Base-by-base conservation (phyloP, 2,329 filamentous ascomycete genomes). In the Malbranchea cinnamomea region DNA sequence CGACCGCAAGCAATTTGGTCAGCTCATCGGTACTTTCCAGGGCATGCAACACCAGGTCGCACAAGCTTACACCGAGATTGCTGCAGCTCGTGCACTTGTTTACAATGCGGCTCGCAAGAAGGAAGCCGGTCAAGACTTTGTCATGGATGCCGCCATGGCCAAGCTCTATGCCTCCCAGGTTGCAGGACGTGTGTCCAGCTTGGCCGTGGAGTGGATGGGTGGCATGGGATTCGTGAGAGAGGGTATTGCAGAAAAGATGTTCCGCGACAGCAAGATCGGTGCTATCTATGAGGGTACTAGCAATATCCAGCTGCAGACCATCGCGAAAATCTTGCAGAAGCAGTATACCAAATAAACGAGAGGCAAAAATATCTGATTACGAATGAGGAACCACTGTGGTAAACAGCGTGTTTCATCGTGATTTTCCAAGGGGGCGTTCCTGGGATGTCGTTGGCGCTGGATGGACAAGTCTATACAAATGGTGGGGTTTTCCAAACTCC, bases 21-120 rank as follows among this genome's bases (percentile, higher is more conserved):
- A 82, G 50, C 71, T 92, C 32, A 77, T 98, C 36, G 89, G 89
- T 48, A 81, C 91, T 54, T 98, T 98, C 70, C 89, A 98, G 61
- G 85, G 84, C 47, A 95, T 98, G 89, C 87, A 95, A 63, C 85
- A 94, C 64, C 89, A 98, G 63, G 78, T 98, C 39, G 89, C 89
- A 2, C 89, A 98, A 60, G 78, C 84, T 1, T 95, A 87, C 62
- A 82, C 79, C 14, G 89, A 98, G 55, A 94, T 98, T 49, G 67
- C 74, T 33, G 89, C 89, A 17, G 89, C 89, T 1, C 75, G 89
- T 29, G 83, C 84, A 6, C 68, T 98, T 13, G 84, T 98, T 32
- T 98, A 80, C 68, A 98, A 95, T 49, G 89, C 89, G 3, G 78
- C 89, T 2, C 75, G 89, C 48, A 94, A 92, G 71, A 98, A 95